Percentiles rank a stretch among this genome's conserved stretches.
These are phyloP conservation scores for Lophium mytilinum DNA, from an alignment of 495 filamentous ascomycete genomes.

Conservation along the genomic window DNA sequence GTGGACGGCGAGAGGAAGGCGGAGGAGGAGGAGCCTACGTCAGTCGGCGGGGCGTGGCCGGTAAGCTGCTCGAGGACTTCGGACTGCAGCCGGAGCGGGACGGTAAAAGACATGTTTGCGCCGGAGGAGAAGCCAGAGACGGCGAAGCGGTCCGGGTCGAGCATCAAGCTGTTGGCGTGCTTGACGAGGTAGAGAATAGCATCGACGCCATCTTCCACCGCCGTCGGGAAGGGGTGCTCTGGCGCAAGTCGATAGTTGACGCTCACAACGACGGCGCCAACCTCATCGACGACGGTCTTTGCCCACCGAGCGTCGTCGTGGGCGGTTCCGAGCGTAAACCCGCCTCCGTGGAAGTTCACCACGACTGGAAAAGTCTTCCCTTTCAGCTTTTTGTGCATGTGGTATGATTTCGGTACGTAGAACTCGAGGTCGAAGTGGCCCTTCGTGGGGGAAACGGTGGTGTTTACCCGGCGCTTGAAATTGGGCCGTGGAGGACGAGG, in stretches of 20 bases:
- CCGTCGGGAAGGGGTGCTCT: conserved; percentile 38
- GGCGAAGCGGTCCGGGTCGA: conserved; percentile 58
- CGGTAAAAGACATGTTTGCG: conserved; percentile 76
- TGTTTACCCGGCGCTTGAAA: conserved; percentile 57
- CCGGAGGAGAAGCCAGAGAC: conserved; percentile 83
- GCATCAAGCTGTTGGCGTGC: conserved; percentile 37
- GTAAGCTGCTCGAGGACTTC: conserved; percentile 29
- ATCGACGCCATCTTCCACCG: conserved; percentile 40
- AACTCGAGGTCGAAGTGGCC: conserved; percentile 65
- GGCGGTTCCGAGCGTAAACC: conserved; percentile 35
- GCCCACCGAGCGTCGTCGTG: conserved; percentile 39
- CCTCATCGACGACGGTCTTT: conserved; percentile 30
- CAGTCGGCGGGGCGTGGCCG: neutral
- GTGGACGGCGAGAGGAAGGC: neutral
- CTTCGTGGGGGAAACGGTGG: conserved; percentile 46
- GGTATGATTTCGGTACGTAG: conserved; percentile 64
- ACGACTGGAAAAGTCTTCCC: conserved; percentile 33
- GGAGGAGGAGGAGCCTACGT: neutral
- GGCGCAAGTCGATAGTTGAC: conserved; percentile 39
- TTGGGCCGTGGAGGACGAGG: conserved; percentile 58
- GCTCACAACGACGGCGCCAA: conserved; percentile 34
- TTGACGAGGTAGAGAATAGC: conserved; percentile 33
- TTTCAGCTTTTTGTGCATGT: conserved; percentile 32
- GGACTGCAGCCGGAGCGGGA: conserved; percentile 57
- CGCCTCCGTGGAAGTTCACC: conserved; percentile 41